Percentiles rank a stretch among this genome's conserved stretches.
phyloP scores from a whole-genome alignment of 2,329 filamentous ascomycete species.

The Pezicula radicicola region DNA sequence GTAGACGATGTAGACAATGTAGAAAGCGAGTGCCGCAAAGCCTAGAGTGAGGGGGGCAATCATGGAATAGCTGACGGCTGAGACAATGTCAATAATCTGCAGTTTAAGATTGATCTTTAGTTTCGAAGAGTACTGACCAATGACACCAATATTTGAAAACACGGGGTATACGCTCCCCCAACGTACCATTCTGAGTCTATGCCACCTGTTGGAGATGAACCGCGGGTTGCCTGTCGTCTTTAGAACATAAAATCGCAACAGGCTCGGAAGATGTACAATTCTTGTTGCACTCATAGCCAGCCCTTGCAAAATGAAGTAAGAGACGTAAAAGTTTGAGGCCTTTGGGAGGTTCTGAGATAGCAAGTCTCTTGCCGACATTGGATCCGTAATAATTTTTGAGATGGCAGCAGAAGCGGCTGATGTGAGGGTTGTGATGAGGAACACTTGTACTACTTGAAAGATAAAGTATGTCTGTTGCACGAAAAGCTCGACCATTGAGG shows the following conservation, averaged over 20 bases:
- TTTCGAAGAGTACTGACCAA: slow-evolving; percentile 37
- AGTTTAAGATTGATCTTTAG: neutral
- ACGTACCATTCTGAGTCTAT: slow-evolving; percentile 46
- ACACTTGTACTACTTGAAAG: slow-evolving; percentile 64
- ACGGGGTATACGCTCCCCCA: slow-evolving; percentile 59
- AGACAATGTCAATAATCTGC: slow-evolving; percentile 10
- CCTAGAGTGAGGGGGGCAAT: slow-evolving; percentile 65
- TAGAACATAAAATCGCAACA: slow-evolving; percentile 54
- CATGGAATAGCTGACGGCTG: slow-evolving; percentile 61
- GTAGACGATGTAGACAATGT: slow-evolving; percentile 62
- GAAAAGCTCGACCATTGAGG: slow-evolving; percentile 57
- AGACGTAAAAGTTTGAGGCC: slow-evolving; percentile 66
- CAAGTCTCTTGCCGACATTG: slow-evolving; percentile 42
- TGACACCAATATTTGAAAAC: slow-evolving; percentile 51
- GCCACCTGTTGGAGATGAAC: slow-evolving; percentile 56
- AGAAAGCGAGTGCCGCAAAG: slow-evolving; percentile 60
- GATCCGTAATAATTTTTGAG: slow-evolving; percentile 46
- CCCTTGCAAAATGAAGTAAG: slow-evolving; percentile 66
- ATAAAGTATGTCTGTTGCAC: slow-evolving; percentile 63
- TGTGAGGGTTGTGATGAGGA: slow-evolving; percentile 63
- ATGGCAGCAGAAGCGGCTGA: slow-evolving; percentile 58
- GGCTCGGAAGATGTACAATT: slow-evolving; percentile 54
- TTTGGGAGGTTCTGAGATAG: slow-evolving; percentile 56
- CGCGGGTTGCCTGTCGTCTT: slow-evolving; percentile 59
- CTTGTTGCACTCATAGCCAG: slow-evolving; percentile 58